Evolutionary conservation across 2,329 filamentous ascomycete genomes (phyloP), one percentile per base, ranked within the genome.

Genomic region (Paracorniculantispora psalliotae): DNA sequence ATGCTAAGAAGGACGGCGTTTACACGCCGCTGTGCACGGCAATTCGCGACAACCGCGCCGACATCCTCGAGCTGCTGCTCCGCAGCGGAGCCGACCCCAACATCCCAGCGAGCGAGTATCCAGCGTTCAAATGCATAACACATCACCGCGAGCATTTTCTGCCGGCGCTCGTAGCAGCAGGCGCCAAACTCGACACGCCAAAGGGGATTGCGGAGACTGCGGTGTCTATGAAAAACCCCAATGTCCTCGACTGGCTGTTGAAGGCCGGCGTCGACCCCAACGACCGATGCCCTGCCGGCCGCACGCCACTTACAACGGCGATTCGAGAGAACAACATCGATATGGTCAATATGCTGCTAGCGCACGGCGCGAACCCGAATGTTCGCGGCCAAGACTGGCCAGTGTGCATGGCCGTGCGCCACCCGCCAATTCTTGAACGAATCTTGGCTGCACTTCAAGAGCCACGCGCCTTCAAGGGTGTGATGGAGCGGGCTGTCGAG

Each of bases 301-400:
- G 81, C 67, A 87, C 86, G 0, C 79, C 86, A 0, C 73, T 89
- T 19, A 87, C 86, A 0, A 88, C 85, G 0, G 86, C 86, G 3
- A 88, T 89, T 61, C 78, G 79, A 5, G 82, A 86, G 56, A 78
- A 84, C 66, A 79, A 80, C 2, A 67, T 76, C 25, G 84, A 87
- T 6, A 75, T 87, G 64, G 79, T 89, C 23, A 82, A 87, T 41
- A 68, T 81, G 12, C 76, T 88, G 1, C 75, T 88, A 7, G 69
- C 74, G 3, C 77, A 81, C 28, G 85, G 85, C 12, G 85, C 84
- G 0, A 82, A 87, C 61, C 83, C 85, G 4, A 81, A 82, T 57
- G 72, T 87, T 19, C 79, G 86, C 15, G 86, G 86, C 35, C 77
- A 87, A 65, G 85, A 89, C 67, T 90, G 87, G 87, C 87, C 87